Evolutionary conservation across 2,329 filamentous ascomycete genomes (phyloP), one percentile per base, ranked within the genome.

Genomic region (Colletotrichum camelliae): DNA sequence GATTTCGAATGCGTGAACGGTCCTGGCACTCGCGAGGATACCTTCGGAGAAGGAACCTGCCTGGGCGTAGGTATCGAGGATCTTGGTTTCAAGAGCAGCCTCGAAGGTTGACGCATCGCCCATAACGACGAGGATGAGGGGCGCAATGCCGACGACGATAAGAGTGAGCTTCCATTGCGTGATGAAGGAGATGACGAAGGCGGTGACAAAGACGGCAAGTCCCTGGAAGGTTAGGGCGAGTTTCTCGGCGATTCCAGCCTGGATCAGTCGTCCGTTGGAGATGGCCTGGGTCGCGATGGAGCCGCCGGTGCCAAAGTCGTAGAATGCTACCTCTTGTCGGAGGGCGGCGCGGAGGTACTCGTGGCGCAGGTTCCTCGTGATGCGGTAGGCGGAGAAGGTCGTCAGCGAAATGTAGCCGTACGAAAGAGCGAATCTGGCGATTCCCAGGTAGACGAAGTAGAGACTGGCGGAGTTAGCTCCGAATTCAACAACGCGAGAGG

Each of bases 401-500:
- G 90, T 80, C 65, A 84, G 82, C 4, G 82, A 79, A 62, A 85
- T 85, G 80, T 86, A 86, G 21, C 86, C 79, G 77, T 91, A 92
- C 15, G 87, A 85, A 18, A 90, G 81, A 27, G 83, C 79, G 74
- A 92, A 89, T 60, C 89, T 87, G 0, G 82, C 90, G 67, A 91
- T 83, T 78, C 91, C 91, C 15, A 92, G 84, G 76, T 91, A 92
- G 31, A 92, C 84, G 78, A 92, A 91, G 80, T 89, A 92, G 7
- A 92, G 82, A 1, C 88, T 89, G 18, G 8, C 7, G 48, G 2
- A 18, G 57, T 71, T 10, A 62, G 70, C 35, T 16, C 16, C 31
- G 15, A 29, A 7, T 24, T 31, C 13, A 4, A 5, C 4, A 4
- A 27, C 2, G 1, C 27, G 12, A n/a, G 18, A 4, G 2, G 8